Evolutionary conservation across 306 rosid genomes (phyloP), one percentile per base, ranked within the genome.

Genomic region (Ormosia semicastrata): DNA sequence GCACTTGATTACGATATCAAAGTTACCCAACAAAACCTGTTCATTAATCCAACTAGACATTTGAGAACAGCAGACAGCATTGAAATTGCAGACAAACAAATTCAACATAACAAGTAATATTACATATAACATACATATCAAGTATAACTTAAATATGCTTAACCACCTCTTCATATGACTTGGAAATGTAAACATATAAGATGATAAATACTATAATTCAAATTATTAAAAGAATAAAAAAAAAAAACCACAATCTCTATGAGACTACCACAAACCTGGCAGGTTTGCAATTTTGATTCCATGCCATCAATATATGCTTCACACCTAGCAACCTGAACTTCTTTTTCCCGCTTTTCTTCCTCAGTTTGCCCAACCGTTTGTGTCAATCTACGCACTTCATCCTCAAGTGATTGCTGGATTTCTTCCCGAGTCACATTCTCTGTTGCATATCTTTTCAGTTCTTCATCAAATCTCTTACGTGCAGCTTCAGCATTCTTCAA

Each of bases 291-390:
- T 85, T 93, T 93, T 9, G 98, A 89, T 86, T 96, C 98, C 99
- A 96, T 96, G 89, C 92, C 97, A 85, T 96, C 97, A 82, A 96
- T 96, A 84, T 89, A 96, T 44, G 92, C 98, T 88, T 96, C 99
- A 75, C 97, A 96, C 80, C 98, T 91, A 73, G 97, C 92, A 86
- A 96, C 90, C 84, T 96, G 99, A 81, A 92, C 94, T 77, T 96
- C 99, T 90, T 96, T 96, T 85, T 93, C 99, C 80, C 94, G 82
- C 83, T 93, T 96, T 81, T 93, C 98, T 85, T 93, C 98, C 89
- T 92, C 97, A 4, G 97, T 93, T 84, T 96, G 98, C 64, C 97
- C 98, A 79, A 96, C 99, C 72, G 99, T 93, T 70, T 96, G 92
- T 56, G 97, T 96, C 88, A 96, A 72, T 76, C 94, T 84, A 41